Evolutionary conservation across 257 asterid genomes (phyloP).

Genomic region (Voacanga thouarsii): DNA sequence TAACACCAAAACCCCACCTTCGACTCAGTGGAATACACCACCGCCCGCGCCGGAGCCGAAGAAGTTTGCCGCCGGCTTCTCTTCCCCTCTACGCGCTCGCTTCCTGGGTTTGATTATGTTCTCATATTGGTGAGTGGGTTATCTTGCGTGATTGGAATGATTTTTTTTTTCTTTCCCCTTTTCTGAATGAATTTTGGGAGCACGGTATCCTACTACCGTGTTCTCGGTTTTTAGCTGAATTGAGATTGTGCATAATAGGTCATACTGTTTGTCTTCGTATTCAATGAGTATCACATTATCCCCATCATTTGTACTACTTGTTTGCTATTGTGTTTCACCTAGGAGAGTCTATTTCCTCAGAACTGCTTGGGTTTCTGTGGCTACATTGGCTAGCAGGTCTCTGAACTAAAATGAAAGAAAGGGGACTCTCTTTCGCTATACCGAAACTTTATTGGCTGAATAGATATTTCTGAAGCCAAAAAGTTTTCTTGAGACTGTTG

Average conservation of each 20-base stretch:
- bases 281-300: neutral
- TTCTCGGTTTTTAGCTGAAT: neutral
- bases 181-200: neutral
- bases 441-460: neutral
- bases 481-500: neutral
- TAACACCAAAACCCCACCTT: neutral
- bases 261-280: too few species aligned
- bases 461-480: neutral
- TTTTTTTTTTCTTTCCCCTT: neutral
- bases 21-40: too few species aligned
- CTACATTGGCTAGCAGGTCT: neutral
- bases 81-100: neutral
- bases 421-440: neutral
- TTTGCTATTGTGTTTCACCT: slow-evolving; percentile 7
- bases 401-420: neutral
- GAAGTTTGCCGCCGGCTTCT: neutral
- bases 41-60: neutral
- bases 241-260: neutral
- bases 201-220: neutral
- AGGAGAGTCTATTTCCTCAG: neutral
- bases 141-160: neutral
- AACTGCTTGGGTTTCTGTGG: neutral
- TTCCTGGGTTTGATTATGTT: neutral
- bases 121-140: neutral
- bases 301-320: neutral